These are phyloP conservation scores for Globisporangium iwayamae DNA, from an alignment of 352 stramenopile species.

Conservation along the genomic window DNA sequence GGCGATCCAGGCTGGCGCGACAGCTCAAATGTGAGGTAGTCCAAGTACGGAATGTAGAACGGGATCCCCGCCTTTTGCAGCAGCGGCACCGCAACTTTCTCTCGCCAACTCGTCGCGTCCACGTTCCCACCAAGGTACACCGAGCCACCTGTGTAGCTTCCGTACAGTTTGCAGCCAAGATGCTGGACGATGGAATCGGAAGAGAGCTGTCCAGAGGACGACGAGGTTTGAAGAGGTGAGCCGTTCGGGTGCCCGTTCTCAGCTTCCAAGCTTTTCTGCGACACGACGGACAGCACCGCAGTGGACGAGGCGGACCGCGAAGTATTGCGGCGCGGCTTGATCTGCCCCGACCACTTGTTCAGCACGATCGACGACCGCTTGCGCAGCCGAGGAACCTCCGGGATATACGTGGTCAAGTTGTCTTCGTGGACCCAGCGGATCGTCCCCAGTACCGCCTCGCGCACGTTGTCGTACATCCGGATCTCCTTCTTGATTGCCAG, in stretches of 20 bases:
- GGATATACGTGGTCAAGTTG: conserved; percentile 35
- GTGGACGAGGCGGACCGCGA: conserved; percentile 66
- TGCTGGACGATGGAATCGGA: conserved; percentile 39
- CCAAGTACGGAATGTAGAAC: conserved; percentile 72
- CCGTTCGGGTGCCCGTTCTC: conserved; percentile 16
- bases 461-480: conserved; percentile 51
- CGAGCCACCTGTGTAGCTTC: conserved; percentile 40
- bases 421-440: conserved; percentile 54
- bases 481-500: conserved; percentile 48
- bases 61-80: conserved; percentile 67
- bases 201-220: conserved; percentile 11
- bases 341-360: conserved; percentile 60
- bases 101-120: conserved; percentile 65
- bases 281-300: conserved; percentile 42
- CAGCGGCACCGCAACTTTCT: conserved; percentile 67
- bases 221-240: not conserved
- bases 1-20: conserved; percentile 33
- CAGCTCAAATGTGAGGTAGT: conserved; percentile 68
- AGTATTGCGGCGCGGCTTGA: conserved; percentile 38
- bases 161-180: conserved; percentile 39
- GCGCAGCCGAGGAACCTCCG: conserved; percentile 46
- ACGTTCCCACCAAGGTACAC: conserved; percentile 82
- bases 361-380: conserved; percentile 81
- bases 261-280: conserved; percentile 29
- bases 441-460: conserved; percentile 36